These are phyloP conservation scores for Alternaria gansuensis DNA, from an alignment of 2,329 filamentous ascomycete species.

Conservation along the genomic window DNA sequence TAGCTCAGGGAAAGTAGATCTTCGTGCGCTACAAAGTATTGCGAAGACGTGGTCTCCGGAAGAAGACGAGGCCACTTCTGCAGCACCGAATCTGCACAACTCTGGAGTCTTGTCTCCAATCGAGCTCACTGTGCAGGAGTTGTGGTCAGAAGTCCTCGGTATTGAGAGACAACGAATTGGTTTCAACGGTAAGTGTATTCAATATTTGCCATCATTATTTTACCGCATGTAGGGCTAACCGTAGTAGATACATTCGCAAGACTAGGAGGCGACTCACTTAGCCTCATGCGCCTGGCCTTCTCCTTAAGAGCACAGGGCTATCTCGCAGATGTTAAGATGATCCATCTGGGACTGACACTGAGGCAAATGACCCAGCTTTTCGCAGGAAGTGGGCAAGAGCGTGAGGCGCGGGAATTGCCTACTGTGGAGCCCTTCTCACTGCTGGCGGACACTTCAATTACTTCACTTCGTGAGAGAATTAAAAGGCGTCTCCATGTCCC, in stretches of 20 bases:
- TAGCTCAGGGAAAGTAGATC: background rate
- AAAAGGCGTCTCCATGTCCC: background rate
- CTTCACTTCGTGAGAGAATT: background rate
- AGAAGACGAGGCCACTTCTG: background rate
- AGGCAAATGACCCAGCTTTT: background rate
- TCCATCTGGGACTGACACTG: background rate
- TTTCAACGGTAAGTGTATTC: background rate
- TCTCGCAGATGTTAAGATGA: background rate
- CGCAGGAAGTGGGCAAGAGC: background rate
- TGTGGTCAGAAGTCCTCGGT: background rate
- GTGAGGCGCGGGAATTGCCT: background rate
- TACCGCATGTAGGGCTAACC: background rate
- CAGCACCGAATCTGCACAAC: background rate
- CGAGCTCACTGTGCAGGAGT: background rate
- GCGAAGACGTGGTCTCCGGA: background rate
- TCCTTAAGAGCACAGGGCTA: background rate
- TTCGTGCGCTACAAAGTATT: background rate
- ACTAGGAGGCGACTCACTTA: background rate
- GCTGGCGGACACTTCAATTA: background rate
- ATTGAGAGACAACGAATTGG: background rate
- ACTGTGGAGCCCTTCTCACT: background rate
- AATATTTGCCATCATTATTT: background rate
- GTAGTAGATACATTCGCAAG: background rate
- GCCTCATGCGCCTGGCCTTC: background rate
- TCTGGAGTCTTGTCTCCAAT: background rate